Base-by-base conservation (phyloP, 1,284 basidiomycete genomes). In the Fereydounia khargensis region DNA sequence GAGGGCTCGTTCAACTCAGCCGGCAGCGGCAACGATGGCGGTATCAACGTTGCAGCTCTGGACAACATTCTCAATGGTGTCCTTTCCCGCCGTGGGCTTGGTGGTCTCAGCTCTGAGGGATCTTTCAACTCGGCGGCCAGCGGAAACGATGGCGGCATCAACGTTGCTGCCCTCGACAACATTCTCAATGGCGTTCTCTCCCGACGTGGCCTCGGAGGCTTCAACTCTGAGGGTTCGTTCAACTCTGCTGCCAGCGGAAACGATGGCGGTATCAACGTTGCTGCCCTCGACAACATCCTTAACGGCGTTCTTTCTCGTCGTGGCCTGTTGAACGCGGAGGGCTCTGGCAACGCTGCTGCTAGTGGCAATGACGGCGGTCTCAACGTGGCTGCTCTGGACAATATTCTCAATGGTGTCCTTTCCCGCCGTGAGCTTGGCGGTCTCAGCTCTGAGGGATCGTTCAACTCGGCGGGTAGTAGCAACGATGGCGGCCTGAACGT, bases 181-280 rank as follows among this genome's bases (percentile, higher is more conserved):
- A 8, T 33, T 3, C 16, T 17, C 31, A 33, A 33, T 17, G 28
- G 28, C n/a, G 38, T 19, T 19, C 10, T 32, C 18, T 14, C 32
- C 10, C 32, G 25, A 9, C 28, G 38, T 14, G 13, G 6, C 17
- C 14, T 11, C 6, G 13, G 28, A 6, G 31, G 31, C 31, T 33
- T 33, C 16, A 4, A 11, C 4, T 9, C 16, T 21, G 35, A 45
- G 19, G 28, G n/a, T n/a, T 18, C 28, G n/a, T 20, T n/a, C 23
- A 45, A 38, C 42, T 10, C 3, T 9, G 22, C 18, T 6, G 24
- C 8, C 4, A 32, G 11, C 7, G 28, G 33, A 20, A 37, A 40
- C 34, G 32, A 45, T 21, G 42, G 33, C 14, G 42, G 42, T 20
- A 10, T 41, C 24, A 44, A 44, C 31, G 8, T 48, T n/a, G 18